Conservation (phyloP, 2,329 filamentous ascomycete genomes). For the Aciculosporium take region DNA sequence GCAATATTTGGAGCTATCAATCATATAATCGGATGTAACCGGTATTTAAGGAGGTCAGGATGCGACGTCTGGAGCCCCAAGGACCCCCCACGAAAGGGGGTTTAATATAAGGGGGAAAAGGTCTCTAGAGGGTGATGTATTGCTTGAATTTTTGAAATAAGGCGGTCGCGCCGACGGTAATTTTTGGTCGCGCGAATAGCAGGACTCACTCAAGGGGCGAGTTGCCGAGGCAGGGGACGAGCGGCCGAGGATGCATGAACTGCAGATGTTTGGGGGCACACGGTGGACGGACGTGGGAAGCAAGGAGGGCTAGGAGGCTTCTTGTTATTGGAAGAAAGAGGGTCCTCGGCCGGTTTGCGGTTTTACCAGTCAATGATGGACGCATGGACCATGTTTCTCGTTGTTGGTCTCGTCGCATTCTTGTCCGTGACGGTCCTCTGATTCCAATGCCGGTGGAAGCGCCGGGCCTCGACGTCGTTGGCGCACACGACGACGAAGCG, state of each 20-base stretch:
- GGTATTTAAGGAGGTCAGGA: too few species aligned
- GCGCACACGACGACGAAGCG: conserved; percentile 22
- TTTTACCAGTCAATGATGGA: conserved; percentile 22
- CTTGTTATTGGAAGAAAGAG: conserved; percentile 1
- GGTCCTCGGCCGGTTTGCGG: conserved; percentile 15
- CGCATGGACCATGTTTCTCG: conserved; percentile 14
- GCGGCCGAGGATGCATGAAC: background rate
- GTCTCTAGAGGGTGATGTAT: too few species aligned
- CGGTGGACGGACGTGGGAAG: background rate
- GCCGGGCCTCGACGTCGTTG: conserved; percentile 19
- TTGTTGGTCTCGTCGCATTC: background rate
- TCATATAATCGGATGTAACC: too few species aligned
- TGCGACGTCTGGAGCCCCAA: too few species aligned
- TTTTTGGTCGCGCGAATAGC: too few species aligned
- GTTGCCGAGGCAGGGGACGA: background rate
- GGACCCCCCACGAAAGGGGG: too few species aligned
- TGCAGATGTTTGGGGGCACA: too few species aligned
- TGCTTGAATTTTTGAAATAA: too few species aligned
- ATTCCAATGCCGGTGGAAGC: conserved; percentile 29
- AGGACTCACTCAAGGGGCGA: too few species aligned
- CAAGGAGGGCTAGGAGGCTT: background rate
- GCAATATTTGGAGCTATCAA: too few species aligned
- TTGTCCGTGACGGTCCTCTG: conserved; percentile 15
- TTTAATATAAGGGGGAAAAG: too few species aligned
- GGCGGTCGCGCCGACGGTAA: too few species aligned